Base-by-base conservation (phyloP, 2,329 filamentous ascomycete species). In the Monosporascus sp. region DNA sequence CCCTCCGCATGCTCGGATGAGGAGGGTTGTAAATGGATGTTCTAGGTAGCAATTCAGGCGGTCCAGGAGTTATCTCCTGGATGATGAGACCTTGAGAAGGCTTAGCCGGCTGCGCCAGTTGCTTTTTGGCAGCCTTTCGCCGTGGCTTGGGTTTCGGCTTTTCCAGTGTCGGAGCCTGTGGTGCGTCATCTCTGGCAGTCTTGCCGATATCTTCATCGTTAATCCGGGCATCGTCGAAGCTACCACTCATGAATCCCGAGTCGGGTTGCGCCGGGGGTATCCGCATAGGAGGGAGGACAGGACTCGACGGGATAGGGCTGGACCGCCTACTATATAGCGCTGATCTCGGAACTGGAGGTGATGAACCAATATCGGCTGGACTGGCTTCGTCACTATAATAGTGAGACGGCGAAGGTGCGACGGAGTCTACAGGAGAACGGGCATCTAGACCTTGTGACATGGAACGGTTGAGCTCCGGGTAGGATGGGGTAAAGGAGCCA, bases 241-340 rank as follows among this genome's bases (percentile, higher is more conserved):
- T 81, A n/a, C 87, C 88, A 65, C 89, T 94, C 81, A 92, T 89
- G 64, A 95, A 95, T 1, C 89, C 89, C 15, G 89, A 92, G 66
- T 96, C 90, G 7, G 78, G 77, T 58, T 86, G 77, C 5, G 79
- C 78, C 50, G 85, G 84, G 26, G 85, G 68, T 22, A 78, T 73
- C 0, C 76, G 80, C 75, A 86, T 85, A 0, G 82, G 81, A 7
- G 84, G 84, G 49, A 91, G 77, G 44, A 84, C 79, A 2, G 93
- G 94, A 66, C 93, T 97, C 2, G 92, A 96, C 26, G 86, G 83
- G 28, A 84, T 82, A 5, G 87, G 85, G 54, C 82, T 85, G 2
- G 80, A 82, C 49, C 68, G 76, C 31, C 79, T 57, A 51, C 63
- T 73, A 60, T 77, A 84, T 44, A 77, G 71, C 31, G 78, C 75